These are phyloP conservation scores for Fusarium musae DNA, from an alignment of 2,329 filamentous ascomycete genomes.

Conservation along the genomic window DNA sequence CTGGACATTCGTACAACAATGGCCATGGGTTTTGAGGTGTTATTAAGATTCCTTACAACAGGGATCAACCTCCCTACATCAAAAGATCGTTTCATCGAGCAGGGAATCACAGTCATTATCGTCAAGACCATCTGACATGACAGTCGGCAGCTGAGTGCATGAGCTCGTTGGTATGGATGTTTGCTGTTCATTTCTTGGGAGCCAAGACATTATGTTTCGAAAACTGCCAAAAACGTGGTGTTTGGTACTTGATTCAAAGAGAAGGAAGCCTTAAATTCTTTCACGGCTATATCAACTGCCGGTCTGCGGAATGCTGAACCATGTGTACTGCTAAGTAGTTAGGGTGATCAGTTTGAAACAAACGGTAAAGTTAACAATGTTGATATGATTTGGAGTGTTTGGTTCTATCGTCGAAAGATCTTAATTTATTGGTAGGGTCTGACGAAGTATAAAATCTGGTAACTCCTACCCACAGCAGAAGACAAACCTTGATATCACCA, in stretches of 20 bases:
- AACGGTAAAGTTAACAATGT: neutral
- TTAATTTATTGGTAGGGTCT: neutral
- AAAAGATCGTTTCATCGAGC: neutral
- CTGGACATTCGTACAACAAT: neutral
- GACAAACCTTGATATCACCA: neutral
- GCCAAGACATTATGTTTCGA: neutral
- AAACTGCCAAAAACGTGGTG: neutral
- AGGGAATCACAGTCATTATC: neutral
- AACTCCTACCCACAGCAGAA: neutral
- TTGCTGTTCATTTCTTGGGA: neutral
- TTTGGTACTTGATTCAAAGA: neutral
- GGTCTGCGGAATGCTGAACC: constrained; percentile 8
- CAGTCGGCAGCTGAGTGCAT: neutral
- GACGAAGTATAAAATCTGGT: constrained; percentile 8
- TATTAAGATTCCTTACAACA: neutral
- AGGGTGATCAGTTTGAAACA: neutral
- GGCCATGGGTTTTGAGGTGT: neutral
- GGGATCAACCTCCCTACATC: neutral
- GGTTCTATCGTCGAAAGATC: neutral
- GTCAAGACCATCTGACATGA: neutral
- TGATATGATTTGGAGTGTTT: neutral
- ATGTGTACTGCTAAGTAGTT: neutral
- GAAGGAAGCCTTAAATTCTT: rapidly evolving
- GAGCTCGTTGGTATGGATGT: neutral
- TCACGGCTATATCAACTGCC: neutral